These are phyloP conservation scores for Podaxis sp. DNA, from an alignment of 768 basidiomycete species.

Conservation along the genomic window DNA sequence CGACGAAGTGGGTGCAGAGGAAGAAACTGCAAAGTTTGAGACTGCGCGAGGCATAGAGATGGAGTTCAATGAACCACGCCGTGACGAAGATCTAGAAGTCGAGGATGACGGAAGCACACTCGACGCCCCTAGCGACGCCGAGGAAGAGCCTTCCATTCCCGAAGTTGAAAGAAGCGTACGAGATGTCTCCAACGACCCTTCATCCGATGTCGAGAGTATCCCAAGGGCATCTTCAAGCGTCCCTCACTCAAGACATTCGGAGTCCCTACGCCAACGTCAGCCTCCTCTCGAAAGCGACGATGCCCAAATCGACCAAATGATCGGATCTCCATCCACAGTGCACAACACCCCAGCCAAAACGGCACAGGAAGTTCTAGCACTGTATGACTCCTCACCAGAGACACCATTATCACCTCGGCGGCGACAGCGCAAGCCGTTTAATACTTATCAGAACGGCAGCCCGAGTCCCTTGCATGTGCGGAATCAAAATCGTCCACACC, in stretches of 20 bases:
- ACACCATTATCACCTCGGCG: background rate
- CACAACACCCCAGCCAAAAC: background rate
- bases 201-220: slow-evolving; percentile 20
- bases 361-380: background rate
- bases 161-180: slow-evolving; percentile 27
- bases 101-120: background rate
- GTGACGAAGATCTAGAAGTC: background rate
- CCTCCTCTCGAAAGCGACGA: slow-evolving; percentile 6
- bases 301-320: slow-evolving; percentile 3
- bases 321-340: slow-evolving; percentile 1
- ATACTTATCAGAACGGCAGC: background rate
- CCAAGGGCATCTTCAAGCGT: background rate
- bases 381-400: background rate
- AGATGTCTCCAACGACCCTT: slow-evolving; percentile 22
- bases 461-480: background rate
- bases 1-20: background rate
- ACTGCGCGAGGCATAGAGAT: slow-evolving; percentile 3
- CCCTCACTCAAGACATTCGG: background rate
- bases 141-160: slow-evolving; percentile 19
- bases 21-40: background rate
- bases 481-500: background rate
- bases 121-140: background rate
- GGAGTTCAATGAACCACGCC: background rate
- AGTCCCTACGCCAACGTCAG: slow-evolving; percentile 5
- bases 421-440: background rate